phyloP scores from a whole-genome alignment of 257 asterid species.

The Salvia hispanica region DNA sequence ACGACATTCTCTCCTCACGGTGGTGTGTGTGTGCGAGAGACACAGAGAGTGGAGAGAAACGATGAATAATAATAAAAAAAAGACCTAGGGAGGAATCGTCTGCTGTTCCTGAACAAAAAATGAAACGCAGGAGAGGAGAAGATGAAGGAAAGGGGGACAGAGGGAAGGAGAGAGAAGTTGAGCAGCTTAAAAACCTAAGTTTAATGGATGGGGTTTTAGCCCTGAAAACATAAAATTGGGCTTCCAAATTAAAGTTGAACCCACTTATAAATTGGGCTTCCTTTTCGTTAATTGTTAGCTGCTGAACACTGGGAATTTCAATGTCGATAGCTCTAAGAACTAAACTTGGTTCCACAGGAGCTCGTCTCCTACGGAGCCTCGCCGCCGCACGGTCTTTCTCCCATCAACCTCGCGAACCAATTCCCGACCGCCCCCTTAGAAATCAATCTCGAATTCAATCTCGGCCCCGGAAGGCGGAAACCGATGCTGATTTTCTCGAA shows the following conservation, averaged over 20 bases:
- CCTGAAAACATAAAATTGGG: no score
- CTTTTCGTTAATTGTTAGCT: no score
- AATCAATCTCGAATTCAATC: slow-evolving; percentile 35
- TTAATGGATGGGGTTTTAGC: no score
- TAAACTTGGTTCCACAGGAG: slow-evolving; percentile 23
- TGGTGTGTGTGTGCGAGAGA: neutral
- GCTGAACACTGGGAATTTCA: neutral
- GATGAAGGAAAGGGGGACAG: no score
- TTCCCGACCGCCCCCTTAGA: slow-evolving; percentile 57
- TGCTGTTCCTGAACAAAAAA: no score
- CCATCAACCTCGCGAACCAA: slow-evolving; percentile 49
- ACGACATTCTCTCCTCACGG: neutral
- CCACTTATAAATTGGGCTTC: no score
- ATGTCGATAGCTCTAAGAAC: slow-evolving; percentile 45
- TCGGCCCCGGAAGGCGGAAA: slow-evolving; percentile 32
- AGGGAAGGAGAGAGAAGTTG: no score
- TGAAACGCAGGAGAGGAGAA: no score
- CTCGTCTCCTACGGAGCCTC: slow-evolving; percentile 24
- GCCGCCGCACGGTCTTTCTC: slow-evolving; percentile 38
- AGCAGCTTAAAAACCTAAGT: no score
- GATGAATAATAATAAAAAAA: no score
- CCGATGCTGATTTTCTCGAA: slow-evolving; percentile 68
- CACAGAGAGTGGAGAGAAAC: neutral
- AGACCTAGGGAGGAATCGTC: no score
- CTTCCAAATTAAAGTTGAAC: no score